phyloP scores from a whole-genome alignment of 2,329 filamentous ascomycete genomes.

The Westerdykella ornata region DNA sequence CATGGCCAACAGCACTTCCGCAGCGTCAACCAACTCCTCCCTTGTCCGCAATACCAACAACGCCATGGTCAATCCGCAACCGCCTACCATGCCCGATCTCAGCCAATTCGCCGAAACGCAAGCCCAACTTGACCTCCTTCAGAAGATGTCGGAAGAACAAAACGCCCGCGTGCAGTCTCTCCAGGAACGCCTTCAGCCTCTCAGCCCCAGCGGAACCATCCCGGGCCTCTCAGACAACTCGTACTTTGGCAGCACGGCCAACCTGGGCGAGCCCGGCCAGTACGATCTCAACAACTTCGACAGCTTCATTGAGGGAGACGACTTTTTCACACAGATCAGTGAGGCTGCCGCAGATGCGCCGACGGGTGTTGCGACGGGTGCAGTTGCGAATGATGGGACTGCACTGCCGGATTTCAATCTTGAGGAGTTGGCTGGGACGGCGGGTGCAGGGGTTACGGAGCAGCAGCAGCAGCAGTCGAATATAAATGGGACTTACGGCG shows the following conservation, averaged over 20 bases:
- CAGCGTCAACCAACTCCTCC: slow-evolving; percentile 23
- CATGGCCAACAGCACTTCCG: slow-evolving; percentile 43
- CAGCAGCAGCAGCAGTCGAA: background rate
- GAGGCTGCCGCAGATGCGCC: background rate
- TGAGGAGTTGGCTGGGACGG: background rate
- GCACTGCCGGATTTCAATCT: slow-evolving; percentile 22
- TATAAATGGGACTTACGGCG: background rate
- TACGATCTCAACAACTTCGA: slow-evolving; percentile 48
- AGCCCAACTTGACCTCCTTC: slow-evolving; percentile 69
- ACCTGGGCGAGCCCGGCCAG: slow-evolving; percentile 33
- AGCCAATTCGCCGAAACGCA: slow-evolving; percentile 62
- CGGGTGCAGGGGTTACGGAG: too few relatives aligned
- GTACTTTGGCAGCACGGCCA: slow-evolving; percentile 30
- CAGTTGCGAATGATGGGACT: slow-evolving; percentile 4
- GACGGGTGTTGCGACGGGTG: slow-evolving; percentile 9
- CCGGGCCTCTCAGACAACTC: slow-evolving; percentile 52
- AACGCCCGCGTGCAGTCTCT: slow-evolving; percentile 69
- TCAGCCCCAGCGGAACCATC: slow-evolving; percentile 73
- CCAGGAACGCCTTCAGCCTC: slow-evolving; percentile 65
- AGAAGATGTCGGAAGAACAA: slow-evolving; percentile 73
- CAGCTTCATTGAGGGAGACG: slow-evolving; percentile 51
- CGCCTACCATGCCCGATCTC: slow-evolving; percentile 52
- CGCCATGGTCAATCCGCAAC: slow-evolving; percentile 50
- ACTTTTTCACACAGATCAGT: slow-evolving; percentile 43
- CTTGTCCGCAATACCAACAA: slow-evolving; percentile 44